Percentiles rank a stretch among this genome's conserved stretches.
phyloP scores from a whole-genome alignment of 331 rosid species.

The Ulmus americana region DNA sequence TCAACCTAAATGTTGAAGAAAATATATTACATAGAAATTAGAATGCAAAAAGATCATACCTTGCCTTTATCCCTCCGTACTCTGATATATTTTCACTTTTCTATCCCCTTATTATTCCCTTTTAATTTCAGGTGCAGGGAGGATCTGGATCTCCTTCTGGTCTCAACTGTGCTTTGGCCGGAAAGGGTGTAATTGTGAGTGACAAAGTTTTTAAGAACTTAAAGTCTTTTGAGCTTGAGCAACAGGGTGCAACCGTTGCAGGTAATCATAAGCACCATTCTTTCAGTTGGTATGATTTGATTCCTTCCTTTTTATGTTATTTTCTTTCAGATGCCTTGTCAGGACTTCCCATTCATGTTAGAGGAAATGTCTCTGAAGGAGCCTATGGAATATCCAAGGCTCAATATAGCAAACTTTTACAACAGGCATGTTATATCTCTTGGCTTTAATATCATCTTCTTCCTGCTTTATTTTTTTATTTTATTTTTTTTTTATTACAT shows the following conservation, averaged over 20 bases:
- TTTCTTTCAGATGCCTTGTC: slow-evolving; percentile 27
- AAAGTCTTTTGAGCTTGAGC: slow-evolving; percentile 26
- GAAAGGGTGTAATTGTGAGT: slow-evolving; percentile 30
- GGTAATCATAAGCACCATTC: slow-evolving; percentile 5
- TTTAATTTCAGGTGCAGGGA: slow-evolving; percentile 1
- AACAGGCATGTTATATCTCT: slow-evolving; percentile 22
- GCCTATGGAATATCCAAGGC: slow-evolving; percentile 24
- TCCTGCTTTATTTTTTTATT: background rate
- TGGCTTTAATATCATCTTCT: background rate
- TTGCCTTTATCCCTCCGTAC: background rate
- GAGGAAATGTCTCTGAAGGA: slow-evolving; percentile 27
- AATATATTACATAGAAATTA: no score
- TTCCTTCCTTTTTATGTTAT: background rate
- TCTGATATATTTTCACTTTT: background rate
- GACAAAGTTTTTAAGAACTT: slow-evolving; percentile 32
- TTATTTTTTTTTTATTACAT: no score
- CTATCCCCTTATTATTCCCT: background rate
- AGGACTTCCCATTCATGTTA: slow-evolving; percentile 29
- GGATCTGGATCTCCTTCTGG: slow-evolving; percentile 15
- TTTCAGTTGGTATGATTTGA: background rate
- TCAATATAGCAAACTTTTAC: slow-evolving; percentile 27
- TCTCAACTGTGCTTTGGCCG: slow-evolving; percentile 33
- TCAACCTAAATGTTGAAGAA: no score
- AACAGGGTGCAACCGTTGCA: slow-evolving; percentile 27
- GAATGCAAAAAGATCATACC: background rate